Evolutionary conservation across 2,329 filamentous ascomycete genomes (phyloP).

Genomic region (Ophiocordyceps unilateralis): DNA sequence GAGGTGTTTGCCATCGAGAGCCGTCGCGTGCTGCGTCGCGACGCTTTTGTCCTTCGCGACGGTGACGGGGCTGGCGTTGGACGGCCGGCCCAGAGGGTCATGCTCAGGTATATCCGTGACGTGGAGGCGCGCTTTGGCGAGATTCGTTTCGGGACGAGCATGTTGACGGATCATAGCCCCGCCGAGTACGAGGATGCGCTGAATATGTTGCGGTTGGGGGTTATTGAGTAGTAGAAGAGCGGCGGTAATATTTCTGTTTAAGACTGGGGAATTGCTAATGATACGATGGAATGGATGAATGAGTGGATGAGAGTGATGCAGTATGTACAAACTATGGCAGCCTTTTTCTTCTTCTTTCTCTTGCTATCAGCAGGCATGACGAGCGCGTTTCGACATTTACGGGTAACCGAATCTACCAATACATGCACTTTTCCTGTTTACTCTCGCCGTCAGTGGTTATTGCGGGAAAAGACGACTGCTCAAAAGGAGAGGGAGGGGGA

Average conservation of each 20-base stretch:
- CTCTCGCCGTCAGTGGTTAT: no score
- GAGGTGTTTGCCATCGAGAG: conserved; percentile 61
- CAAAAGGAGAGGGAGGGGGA: no score
- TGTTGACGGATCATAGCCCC: conserved; percentile 62
- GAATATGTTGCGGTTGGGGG: conserved; percentile 36
- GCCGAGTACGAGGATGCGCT: conserved; percentile 56
- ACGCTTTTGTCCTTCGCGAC: conserved; percentile 36
- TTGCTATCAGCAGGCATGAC: no score
- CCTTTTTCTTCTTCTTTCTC: no score
- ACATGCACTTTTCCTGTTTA: no score
- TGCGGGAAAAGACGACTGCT: no score
- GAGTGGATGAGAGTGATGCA: no score
- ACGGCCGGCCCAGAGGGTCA: conserved; percentile 47
- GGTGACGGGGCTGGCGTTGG: conserved; percentile 31
- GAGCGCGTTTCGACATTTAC: no score
- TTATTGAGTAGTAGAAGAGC: conserved; percentile 14
- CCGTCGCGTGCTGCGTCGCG: conserved; percentile 46
- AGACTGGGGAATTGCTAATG: no score
- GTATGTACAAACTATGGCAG: no score
- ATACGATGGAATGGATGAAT: neutral
- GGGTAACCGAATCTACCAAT: no score
- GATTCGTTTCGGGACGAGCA: conserved; percentile 52
- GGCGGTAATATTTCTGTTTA: neutral
- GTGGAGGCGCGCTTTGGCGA: conserved; percentile 56
- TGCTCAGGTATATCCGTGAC: conserved; percentile 53